Conservation (phyloP, 441 rosid genomes). For the Gossypium davidsonii region DNA sequence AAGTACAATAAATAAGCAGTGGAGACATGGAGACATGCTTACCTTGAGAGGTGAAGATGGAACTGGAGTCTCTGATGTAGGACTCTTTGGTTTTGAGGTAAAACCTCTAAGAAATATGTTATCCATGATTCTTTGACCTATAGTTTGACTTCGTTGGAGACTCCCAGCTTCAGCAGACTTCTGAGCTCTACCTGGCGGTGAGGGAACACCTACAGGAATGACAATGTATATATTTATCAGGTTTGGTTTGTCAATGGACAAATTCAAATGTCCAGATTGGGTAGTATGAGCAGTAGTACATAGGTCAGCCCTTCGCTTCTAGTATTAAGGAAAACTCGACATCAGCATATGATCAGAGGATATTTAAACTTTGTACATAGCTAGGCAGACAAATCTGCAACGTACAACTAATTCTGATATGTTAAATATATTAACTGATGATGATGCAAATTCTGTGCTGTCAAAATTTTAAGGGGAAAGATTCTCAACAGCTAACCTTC, state of each 20-base stretch:
- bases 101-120: slow-evolving; percentile 75
- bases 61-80: slow-evolving; percentile 45
- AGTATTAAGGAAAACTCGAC: slow-evolving; percentile 1
- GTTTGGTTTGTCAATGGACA: neutral
- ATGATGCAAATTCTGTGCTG: neutral
- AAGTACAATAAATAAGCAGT: neutral
- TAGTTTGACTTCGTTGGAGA: slow-evolving; percentile 69
- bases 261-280: neutral
- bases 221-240: neutral
- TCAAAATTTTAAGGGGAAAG: slow-evolving; percentile 1
- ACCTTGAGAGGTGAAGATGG: slow-evolving; percentile 90
- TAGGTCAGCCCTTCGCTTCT: neutral
- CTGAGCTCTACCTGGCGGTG: slow-evolving; percentile 76
- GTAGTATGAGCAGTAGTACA: neutral
- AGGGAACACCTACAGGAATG: slow-evolving; percentile 55
- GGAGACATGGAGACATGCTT: neutral
- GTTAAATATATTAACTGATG: neutral
- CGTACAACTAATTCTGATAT: neutral
- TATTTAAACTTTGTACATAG: neutral
- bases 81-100: slow-evolving; percentile 68
- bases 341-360: neutral
- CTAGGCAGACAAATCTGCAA: neutral
- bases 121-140: slow-evolving; percentile 91
- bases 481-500: slow-evolving; percentile 46
- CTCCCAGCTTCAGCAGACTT: slow-evolving; percentile 50